Evolutionary conservation across 805 yeast species (phyloP).

Genomic region (Candida tibetensis): DNA sequence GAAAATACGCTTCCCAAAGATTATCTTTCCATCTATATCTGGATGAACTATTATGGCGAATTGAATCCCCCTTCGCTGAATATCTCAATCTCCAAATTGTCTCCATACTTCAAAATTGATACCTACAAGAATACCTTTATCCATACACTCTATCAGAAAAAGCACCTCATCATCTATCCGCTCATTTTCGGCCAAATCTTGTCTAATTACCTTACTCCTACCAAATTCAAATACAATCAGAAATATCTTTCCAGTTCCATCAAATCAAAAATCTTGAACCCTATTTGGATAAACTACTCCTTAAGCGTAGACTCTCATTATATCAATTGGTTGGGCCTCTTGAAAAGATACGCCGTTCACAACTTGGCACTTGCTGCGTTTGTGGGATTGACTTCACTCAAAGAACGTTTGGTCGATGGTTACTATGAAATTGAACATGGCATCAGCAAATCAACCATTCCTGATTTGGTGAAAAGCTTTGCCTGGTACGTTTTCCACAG

Average conservation of each 20-base stretch:
- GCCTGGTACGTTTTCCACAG: constrained; percentile 18
- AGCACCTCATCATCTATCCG: constrained; percentile 35
- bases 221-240: constrained; percentile 33
- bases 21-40: constrained; percentile 33
- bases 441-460: constrained; percentile 8
- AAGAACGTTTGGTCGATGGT: constrained; percentile 19
- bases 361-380: constrained; percentile 20
- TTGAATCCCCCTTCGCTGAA: constrained; percentile 34
- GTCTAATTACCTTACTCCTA: constrained; percentile 41
- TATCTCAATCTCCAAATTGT: constrained; percentile 23
- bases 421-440: constrained; percentile 22
- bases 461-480: constrained; percentile 16
- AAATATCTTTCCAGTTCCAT: constrained; percentile 32
- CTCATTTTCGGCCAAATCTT: constrained; percentile 37
- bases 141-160: constrained; percentile 22
- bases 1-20: constrained; percentile 35
- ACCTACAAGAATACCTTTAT: constrained; percentile 20
- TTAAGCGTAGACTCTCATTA: constrained; percentile 23
- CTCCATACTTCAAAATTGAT: constrained; percentile 24
- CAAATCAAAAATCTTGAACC: constrained; percentile 32
- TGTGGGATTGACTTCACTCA: constrained; percentile 18
- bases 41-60: constrained; percentile 29
- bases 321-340: constrained; percentile 30
- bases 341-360: constrained; percentile 24
- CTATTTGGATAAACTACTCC: constrained; percentile 41